phyloP scores from a whole-genome alignment of 176 grass and related monocot genomes.

The Triticum dicoccoides region DNA sequence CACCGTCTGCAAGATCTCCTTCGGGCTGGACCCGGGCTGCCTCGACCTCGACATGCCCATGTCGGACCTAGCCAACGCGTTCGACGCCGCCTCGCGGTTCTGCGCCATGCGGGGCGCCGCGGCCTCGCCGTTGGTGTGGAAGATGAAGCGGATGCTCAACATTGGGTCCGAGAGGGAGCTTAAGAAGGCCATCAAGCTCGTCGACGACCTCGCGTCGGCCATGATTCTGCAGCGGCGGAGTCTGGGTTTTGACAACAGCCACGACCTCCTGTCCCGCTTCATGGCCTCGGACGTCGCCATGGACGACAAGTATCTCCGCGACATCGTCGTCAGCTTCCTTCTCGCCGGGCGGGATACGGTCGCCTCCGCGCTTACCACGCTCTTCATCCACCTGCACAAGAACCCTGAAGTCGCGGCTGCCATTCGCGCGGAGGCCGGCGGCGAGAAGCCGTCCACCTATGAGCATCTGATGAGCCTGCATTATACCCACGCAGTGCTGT shows the following conservation, averaged over 20 bases:
- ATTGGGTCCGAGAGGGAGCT: constrained; percentile 60
- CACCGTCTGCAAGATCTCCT: constrained; percentile 37
- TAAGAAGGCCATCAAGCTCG: constrained; percentile 29
- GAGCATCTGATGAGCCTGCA: not conserved
- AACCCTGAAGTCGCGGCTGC: not conserved
- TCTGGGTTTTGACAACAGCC: not conserved
- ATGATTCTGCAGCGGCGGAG: constrained; percentile 38
- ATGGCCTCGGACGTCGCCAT: constrained; percentile 20
- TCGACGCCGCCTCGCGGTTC: constrained; percentile 42
- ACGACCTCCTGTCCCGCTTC: constrained; percentile 50
- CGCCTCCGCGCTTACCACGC: constrained; percentile 51
- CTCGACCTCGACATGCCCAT: constrained; percentile 5
- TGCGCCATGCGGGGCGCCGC: constrained; percentile 34
- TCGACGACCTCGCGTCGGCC: constrained; percentile 37
- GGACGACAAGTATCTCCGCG: constrained; percentile 41
- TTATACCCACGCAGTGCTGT: constrained; percentile 41
- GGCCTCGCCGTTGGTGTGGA: constrained; percentile 36
- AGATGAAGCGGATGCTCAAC: constrained; percentile 54
- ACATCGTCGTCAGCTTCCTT: constrained; percentile 62
- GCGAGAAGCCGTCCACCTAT: not conserved
- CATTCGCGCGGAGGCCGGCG: not conserved
- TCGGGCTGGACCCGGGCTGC: constrained; percentile 24
- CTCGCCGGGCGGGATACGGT: constrained; percentile 62
- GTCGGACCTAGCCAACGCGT: constrained; percentile 33
- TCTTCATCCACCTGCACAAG: constrained; percentile 30